phyloP scores from a whole-genome alignment of 345 rosid species.

The Camelina hispida region DNA sequence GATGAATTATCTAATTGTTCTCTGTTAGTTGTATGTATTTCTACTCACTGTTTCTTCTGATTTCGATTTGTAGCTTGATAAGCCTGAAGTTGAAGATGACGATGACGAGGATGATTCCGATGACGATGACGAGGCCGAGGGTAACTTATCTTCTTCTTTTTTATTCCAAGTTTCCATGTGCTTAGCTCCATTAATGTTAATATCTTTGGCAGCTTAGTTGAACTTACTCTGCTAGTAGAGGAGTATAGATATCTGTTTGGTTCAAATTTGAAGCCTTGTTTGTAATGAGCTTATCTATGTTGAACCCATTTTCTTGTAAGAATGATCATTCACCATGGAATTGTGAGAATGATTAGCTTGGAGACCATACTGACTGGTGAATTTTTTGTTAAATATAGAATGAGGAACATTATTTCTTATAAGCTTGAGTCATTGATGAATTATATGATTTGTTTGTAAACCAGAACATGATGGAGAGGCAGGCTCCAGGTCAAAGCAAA shows the following conservation, averaged over 20 bases:
- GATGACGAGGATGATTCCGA: constrained; percentile 68
- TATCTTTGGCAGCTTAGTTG: not conserved
- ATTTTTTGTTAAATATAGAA: constrained; percentile 1
- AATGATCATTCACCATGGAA: too few species aligned
- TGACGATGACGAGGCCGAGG: constrained; percentile 66
- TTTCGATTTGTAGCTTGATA: constrained; percentile 51
- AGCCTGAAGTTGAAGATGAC: constrained; percentile 72
- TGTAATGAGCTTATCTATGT: not conserved
- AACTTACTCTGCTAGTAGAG: not conserved
- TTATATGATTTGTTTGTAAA: constrained; percentile 20
- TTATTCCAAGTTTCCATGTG: not conserved
- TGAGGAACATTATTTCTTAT: constrained; percentile 12
- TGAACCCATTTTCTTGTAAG: not conserved
- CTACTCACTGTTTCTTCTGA: not conserved
- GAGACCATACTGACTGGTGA: not conserved
- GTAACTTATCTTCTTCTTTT: constrained; percentile 37
- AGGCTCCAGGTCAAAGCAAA: constrained; percentile 72
- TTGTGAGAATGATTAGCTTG: not conserved
- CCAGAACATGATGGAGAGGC: constrained; percentile 60
- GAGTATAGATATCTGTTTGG: not conserved
- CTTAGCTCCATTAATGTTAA: not conserved
- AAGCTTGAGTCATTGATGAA: not conserved
- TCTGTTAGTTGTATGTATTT: not conserved
- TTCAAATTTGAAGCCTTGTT: not conserved
- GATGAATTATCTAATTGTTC: not conserved